Evolutionary conservation across 108 stramenopile genomes (phyloP).

Genomic region (Nitzschia putrida): DNA sequence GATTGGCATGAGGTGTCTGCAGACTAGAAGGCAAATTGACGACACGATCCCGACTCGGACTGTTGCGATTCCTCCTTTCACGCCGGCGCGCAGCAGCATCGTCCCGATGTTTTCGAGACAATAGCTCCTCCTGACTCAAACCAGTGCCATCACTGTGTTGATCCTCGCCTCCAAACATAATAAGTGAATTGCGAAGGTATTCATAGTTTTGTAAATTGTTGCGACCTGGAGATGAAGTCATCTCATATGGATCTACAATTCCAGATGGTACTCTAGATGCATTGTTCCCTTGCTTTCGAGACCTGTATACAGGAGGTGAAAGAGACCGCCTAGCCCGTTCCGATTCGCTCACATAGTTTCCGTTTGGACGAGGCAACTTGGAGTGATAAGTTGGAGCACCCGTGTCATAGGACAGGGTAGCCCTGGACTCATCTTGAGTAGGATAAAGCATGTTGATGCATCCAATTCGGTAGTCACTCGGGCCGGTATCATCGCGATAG

Average conservation of each 20-base stretch:
- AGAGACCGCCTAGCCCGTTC: neutral
- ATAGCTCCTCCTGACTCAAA: constrained; percentile 30
- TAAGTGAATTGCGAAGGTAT: constrained; percentile 14
- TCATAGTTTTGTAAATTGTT: constrained; percentile 16
- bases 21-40: constrained; percentile 28
- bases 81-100: constrained; percentile 12
- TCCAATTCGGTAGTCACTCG: constrained; percentile 2
- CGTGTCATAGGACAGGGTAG: neutral
- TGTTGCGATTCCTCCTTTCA: constrained; percentile 6
- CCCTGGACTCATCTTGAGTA: constrained; percentile 2
- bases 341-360: neutral
- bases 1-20: constrained; percentile 3
- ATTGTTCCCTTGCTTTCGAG: neutral
- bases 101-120: constrained; percentile 21
- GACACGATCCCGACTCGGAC: constrained; percentile 8
- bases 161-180: constrained; percentile 34
- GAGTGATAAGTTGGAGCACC: neutral
- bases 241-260: constrained; percentile 9
- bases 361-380: neutral
- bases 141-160: constrained; percentile 23
- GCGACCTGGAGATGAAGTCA: neutral
- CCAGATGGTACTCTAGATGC: neutral
- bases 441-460: constrained; percentile 14
- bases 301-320: neutral
- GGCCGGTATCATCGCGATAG: neutral